A percentile compares a stretch with the other conserved stretches of the same genome.
Conservation (phyloP, 2,329 filamentous ascomycete genomes). For the Cytospora mali region DNA sequence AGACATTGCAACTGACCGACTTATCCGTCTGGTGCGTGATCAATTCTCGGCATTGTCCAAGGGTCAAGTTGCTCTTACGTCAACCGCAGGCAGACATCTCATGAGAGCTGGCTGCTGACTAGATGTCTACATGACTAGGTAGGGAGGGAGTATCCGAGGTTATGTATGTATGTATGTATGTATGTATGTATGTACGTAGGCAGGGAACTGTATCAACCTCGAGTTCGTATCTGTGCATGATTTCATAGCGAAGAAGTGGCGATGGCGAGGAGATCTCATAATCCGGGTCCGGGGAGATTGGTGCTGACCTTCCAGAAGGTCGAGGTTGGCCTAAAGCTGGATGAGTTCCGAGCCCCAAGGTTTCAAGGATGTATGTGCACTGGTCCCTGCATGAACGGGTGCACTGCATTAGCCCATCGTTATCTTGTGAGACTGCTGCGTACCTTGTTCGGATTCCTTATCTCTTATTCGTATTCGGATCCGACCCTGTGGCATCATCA, state of each 20-base stretch:
- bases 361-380: not conserved
- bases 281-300: not conserved
- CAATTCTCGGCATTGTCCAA: too few relatives aligned
- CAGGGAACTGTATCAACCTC: not conserved
- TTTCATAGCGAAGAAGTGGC: not conserved
- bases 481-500: too few relatives aligned
- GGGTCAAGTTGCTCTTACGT: not conserved
- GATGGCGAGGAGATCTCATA: not conserved
- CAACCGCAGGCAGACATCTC: not conserved
- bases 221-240: not conserved
- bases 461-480: constrained; percentile 27
- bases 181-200: not conserved
- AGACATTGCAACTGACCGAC: too few relatives aligned
- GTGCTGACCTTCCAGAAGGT: not conserved
- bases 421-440: not conserved
- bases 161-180: too few relatives aligned
- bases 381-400: constrained; percentile 10
- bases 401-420: not conserved
- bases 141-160: too few relatives aligned
- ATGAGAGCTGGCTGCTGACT: too few relatives aligned
- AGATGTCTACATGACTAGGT: too few relatives aligned
- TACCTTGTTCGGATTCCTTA: constrained; percentile 14
- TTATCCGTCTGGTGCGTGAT: too few relatives aligned
- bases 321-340: not conserved
- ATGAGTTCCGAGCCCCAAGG: not conserved